Evolutionary conservation across 495 filamentous ascomycete genomes (phyloP), one percentile per base, ranked within the genome.

Genomic region (Penicillium lividum): DNA sequence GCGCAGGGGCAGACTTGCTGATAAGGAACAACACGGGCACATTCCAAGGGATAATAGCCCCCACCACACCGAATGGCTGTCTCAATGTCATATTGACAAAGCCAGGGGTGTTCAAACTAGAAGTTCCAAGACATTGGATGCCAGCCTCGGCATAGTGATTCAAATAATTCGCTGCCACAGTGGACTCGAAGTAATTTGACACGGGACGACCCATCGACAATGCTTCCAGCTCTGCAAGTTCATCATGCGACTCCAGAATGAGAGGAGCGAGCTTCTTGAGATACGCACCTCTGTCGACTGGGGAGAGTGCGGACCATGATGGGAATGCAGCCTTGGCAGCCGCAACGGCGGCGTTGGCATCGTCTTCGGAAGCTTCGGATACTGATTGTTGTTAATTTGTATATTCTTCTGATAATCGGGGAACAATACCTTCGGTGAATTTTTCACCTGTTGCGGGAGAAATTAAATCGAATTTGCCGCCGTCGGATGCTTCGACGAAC

Each of bases 251-350:
- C 49, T 81, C 73, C 0, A 68, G 57, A 36, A 88, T 69, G 25
- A 87, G 66, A 5, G 57, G 66, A 3, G 82, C 80, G 0, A 87
- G 74, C 56, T 82, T 82, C 57, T 77, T 76, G 45, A 89, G 59
- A 63, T 75, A 76, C 0, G 55, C 59, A 7, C 70, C 78, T 15
- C 83, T 73, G 3, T 42, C 66, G 5, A 69, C 29, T 0, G 79
- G 77, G 5, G 72, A 58, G 16, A 83, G 71, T 7, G 71, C 73
- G 3, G 75, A 77, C 85, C 86, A 88, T 18, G 75, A 69, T n/a
- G 80, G 80, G 57, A 85, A 83, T 7, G 86, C 84, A 5, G 75
- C 76, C 55, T 82, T 80, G 29, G 86, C 86, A 13, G 84, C 79
- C 4, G 77, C 77, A 2, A 88, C 82, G 13, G 85, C 84, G 3